Percentiles rank a stretch among this genome's conserved stretches.
Conservation (phyloP, 371 early-diverging fungal genomes). For the Rhizomucor miehei region DNA sequence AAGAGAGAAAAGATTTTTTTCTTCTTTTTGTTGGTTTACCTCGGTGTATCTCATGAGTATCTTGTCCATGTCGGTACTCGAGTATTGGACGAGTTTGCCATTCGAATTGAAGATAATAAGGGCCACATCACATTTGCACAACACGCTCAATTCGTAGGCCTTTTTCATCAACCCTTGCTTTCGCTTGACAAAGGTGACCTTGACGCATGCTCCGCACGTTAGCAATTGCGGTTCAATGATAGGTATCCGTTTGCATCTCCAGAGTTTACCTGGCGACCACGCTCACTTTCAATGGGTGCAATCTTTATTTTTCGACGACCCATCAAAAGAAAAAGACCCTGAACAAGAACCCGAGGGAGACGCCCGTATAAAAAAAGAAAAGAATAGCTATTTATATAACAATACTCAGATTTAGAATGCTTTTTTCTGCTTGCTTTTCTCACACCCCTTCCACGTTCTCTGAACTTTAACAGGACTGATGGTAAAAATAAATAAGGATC, state of each 20-base stretch:
- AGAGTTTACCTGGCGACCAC: constrained; percentile 25
- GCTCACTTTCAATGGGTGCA: constrained; percentile 25
- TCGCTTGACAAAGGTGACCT: constrained; percentile 95
- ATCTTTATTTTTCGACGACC: constrained; percentile 34
- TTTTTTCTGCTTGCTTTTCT: too few relatives aligned
- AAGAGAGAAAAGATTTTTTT: not conserved
- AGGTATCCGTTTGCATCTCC: too few relatives aligned
- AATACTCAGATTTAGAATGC: not conserved
- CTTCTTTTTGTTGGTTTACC: constrained; percentile 28
- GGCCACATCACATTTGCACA: constrained; percentile 97
- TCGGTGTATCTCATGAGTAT: constrained; percentile 92
- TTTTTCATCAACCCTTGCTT: constrained; percentile 99
- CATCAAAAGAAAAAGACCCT: constrained; percentile 14
- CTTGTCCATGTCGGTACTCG: constrained; percentile 88
- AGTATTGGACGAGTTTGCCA: constrained; percentile 91
- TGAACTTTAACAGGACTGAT: too few relatives aligned
- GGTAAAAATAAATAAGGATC: too few relatives aligned
- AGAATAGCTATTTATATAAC: not conserved
- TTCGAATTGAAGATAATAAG: constrained; percentile 90
- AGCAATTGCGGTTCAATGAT: not conserved
- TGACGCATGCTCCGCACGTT: not conserved
- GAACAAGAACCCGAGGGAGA: not conserved
- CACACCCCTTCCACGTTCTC: too few relatives aligned
- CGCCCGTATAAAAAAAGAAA: not conserved
- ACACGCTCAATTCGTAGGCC: constrained; percentile 95